Evolutionary conservation across 2,329 filamentous ascomycete genomes (phyloP).

Genomic region (Cladophialophora bantiana): DNA sequence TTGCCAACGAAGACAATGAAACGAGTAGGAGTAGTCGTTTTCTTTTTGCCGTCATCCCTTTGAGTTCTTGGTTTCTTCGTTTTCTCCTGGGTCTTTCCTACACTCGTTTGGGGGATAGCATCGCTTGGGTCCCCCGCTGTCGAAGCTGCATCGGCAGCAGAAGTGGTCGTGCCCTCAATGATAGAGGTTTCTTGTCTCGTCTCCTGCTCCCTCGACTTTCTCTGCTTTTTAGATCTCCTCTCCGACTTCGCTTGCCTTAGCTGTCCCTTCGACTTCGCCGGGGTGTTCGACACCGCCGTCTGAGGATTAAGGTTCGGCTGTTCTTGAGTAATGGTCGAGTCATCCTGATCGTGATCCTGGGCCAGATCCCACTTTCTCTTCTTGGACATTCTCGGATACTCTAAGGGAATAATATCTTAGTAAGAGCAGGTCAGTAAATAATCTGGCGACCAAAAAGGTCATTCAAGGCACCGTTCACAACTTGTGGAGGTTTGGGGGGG

Average conservation of each 20-base stretch:
- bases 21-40: constrained; percentile 48
- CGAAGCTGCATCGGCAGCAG: background rate
- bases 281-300: background rate
- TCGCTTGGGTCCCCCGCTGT: background rate
- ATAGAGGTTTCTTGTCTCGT: constrained; percentile 7
- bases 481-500: background rate
- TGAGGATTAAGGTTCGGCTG: constrained; percentile 13
- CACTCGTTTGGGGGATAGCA: constrained; percentile 7
- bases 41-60: constrained; percentile 8
- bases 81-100: constrained; percentile 49
- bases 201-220: constrained; percentile 27
- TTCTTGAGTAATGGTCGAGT: constrained; percentile 14
- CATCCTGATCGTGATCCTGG: constrained; percentile 19
- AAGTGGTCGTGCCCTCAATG: background rate
- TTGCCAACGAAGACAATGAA: constrained; percentile 89
- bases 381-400: constrained; percentile 29
- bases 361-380: constrained; percentile 34
- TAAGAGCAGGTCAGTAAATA: constrained; percentile 6
- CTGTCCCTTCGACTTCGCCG: constrained; percentile 32
- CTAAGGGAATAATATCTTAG: constrained; percentile 4
- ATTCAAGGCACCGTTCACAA: background rate
- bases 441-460: constrained; percentile 1
- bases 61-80: constrained; percentile 33
- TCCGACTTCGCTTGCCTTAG: constrained; percentile 39
- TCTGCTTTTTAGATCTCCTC: constrained; percentile 38